Conservation (phyloP, 106 monocot genomes). For the Chionographis japonica region DNA sequence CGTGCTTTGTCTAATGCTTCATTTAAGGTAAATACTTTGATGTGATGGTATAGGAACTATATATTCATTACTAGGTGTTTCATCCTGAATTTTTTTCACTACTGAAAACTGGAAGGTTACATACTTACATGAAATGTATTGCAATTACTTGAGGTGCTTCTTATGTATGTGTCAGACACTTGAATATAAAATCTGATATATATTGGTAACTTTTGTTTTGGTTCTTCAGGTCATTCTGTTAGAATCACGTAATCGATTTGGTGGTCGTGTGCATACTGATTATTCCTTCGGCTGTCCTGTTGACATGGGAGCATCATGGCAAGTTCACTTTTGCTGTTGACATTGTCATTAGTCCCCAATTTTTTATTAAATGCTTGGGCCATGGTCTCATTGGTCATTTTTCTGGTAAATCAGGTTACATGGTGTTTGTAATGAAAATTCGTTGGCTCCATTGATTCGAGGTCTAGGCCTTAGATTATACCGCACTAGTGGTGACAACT, state of each 20-base stretch:
- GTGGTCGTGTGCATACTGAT: conserved; percentile 89
- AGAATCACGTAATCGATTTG: conserved; percentile 85
- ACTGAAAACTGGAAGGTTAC: background rate
- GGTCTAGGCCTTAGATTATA: conserved; percentile 71
- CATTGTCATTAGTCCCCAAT: background rate
- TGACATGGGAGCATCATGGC: conserved; percentile 99
- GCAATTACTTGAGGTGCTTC: background rate
- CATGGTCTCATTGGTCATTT: conserved; percentile 8
- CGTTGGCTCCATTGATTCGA: conserved; percentile 87
- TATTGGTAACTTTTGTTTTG: background rate
- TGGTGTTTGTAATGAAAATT: conserved; percentile 97
- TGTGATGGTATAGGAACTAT: background rate
- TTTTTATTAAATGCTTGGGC: background rate
- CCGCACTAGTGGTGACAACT: conserved; percentile 96
- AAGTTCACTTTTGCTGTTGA: conserved; percentile 10
- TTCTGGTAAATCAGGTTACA: conserved; percentile 60
- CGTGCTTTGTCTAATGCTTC: conserved; percentile 77
- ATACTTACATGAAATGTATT: background rate
- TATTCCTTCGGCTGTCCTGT: conserved; percentile 96
- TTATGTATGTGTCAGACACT: background rate
- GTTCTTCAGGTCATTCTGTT: conserved; percentile 64
- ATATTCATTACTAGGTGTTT: background rate
- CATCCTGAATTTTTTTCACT: background rate
- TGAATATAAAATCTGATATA: background rate
- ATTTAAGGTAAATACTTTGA: conserved; percentile 47